Percentiles rank a stretch among this genome's conserved stretches.
Evolutionary conservation across 1,139 yeast genomes (phyloP).

Genomic region (Yarrowia galli): DNA sequence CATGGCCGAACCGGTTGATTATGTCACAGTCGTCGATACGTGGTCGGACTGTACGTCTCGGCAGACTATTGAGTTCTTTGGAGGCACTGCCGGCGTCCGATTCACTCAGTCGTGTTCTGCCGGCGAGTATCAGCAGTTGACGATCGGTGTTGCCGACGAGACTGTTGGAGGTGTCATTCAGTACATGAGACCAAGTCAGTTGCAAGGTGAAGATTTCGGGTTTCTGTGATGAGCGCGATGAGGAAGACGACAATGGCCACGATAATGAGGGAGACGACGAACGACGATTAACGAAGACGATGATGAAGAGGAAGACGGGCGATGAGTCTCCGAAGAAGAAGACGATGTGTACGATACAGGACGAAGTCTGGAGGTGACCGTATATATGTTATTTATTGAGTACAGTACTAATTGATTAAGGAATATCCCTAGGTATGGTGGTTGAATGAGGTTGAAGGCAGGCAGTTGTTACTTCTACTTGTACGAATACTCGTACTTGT

Average conservation of each 20-base stretch:
- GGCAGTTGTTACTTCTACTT: too few relatives aligned
- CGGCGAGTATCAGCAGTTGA: constrained; percentile 57
- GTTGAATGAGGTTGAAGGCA: too few relatives aligned
- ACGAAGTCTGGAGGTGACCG: constrained; percentile 17
- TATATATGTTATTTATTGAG: constrained; percentile 27
- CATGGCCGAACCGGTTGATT: constrained; percentile 69
- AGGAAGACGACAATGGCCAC: background rate
- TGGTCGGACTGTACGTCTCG: constrained; percentile 45
- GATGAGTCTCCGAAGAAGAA: background rate
- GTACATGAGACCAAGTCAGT: constrained; percentile 46
- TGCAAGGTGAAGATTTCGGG: constrained; percentile 29
- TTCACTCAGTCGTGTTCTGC: constrained; percentile 55
- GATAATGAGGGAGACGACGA: background rate
- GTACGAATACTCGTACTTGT: too few relatives aligned
- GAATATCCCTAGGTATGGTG: too few relatives aligned
- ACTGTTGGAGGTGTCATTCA: constrained; percentile 66
- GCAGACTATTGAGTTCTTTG: constrained; percentile 63
- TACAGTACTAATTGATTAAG: background rate
- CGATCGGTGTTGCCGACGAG: constrained; percentile 63
- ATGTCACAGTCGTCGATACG: constrained; percentile 59
- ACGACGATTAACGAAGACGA: background rate
- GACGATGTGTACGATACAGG: constrained; percentile 8
- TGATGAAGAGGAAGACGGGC: background rate
- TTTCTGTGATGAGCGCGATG: background rate
- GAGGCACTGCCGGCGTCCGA: constrained; percentile 65